Conservation (phyloP, 2,329 filamentous ascomycete species). For the Incumbomyces lentus region DNA sequence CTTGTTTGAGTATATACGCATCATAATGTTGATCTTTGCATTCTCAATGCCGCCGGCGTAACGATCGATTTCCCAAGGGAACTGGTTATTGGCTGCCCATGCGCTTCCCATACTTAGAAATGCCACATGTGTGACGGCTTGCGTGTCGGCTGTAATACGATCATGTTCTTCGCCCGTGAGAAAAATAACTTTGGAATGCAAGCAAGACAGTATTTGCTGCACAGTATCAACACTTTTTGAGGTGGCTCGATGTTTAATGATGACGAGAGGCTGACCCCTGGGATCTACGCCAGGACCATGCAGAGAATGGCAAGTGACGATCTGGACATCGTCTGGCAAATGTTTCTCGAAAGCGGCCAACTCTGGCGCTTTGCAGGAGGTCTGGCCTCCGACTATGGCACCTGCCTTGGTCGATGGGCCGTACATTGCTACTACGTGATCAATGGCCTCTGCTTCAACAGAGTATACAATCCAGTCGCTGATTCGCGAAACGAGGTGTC, state of each 20-base stretch:
- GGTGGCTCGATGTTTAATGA: conserved; percentile 87
- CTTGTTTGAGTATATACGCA: conserved; percentile 96
- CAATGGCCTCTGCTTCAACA: conserved; percentile 87
- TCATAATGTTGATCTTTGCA: conserved; percentile 95
- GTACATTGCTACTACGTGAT: conserved; percentile 74
- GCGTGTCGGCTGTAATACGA: conserved; percentile 94
- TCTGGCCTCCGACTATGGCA: conserved; percentile 94
- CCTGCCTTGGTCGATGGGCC: conserved; percentile 90
- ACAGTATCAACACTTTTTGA: conserved; percentile 67
- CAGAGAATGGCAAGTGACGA: conserved; percentile 91
- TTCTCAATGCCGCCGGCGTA: conserved; percentile 98
- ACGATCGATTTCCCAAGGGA: conserved; percentile 92
- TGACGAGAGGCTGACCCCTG: conserved; percentile 74
- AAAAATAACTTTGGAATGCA: conserved; percentile 76
- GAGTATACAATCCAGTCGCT: conserved; percentile 99
- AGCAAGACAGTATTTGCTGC: conserved; percentile 68
- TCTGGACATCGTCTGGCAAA: conserved; percentile 78
- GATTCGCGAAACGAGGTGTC: conserved; percentile 85
- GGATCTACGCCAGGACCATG: conserved; percentile 87
- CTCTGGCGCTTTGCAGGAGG: conserved; percentile 95
- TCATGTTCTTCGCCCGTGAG: conserved; percentile 83
- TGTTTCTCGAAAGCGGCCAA: conserved; percentile 86
- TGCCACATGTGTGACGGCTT: conserved; percentile 93
- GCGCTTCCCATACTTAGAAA: conserved; percentile 97
- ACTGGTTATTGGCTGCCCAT: conserved; percentile 90